Evolutionary conservation across 345 rosid species (phyloP).

Genomic region (Ceriops zippeliana): DNA sequence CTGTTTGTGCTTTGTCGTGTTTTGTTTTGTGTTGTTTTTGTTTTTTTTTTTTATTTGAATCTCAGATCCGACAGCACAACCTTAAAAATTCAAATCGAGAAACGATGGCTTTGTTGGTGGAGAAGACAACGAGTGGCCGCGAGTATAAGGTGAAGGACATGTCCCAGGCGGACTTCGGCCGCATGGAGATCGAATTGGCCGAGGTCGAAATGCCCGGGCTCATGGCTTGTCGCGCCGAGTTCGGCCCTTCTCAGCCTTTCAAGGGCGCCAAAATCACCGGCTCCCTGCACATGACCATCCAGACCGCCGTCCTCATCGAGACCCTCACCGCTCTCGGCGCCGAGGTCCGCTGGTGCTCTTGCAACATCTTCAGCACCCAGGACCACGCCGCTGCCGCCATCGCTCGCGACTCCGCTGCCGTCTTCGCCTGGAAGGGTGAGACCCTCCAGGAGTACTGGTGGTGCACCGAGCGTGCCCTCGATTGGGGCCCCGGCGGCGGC

Average conservation of each 20-base stretch:
- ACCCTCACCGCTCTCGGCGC: constrained; percentile 85
- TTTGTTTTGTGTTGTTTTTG: too few relatives aligned
- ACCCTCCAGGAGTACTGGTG: constrained; percentile 98
- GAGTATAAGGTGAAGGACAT: constrained; percentile 87
- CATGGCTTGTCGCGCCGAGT: constrained; percentile 73
- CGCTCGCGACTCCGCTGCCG: constrained; percentile 87
- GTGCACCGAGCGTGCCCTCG: constrained; percentile 92
- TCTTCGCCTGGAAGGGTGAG: constrained; percentile 96
- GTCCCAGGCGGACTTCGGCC: constrained; percentile 92
- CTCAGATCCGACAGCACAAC: background rate
- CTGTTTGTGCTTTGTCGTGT: too few relatives aligned
- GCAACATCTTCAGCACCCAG: constrained; percentile 93
- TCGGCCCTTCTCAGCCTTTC: constrained; percentile 79
- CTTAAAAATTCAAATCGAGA: too few relatives aligned
- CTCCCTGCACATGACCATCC: constrained; percentile 93
- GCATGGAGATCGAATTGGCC: constrained; percentile 75
- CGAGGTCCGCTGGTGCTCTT: constrained; percentile 90
- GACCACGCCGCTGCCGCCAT: constrained; percentile 92
- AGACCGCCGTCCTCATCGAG: constrained; percentile 86
- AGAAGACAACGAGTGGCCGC: constrained; percentile 69
- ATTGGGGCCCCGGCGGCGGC: constrained; percentile 88
- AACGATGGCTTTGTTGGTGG: constrained; percentile 65
- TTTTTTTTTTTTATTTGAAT: too few relatives aligned
- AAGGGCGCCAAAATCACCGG: constrained; percentile 86
- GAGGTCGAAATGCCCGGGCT: constrained; percentile 92